Percentiles rank a stretch among this genome's conserved stretches.
Evolutionary conservation across 768 basidiomycete genomes (phyloP).

Genomic region (Favolaschia claudopus): DNA sequence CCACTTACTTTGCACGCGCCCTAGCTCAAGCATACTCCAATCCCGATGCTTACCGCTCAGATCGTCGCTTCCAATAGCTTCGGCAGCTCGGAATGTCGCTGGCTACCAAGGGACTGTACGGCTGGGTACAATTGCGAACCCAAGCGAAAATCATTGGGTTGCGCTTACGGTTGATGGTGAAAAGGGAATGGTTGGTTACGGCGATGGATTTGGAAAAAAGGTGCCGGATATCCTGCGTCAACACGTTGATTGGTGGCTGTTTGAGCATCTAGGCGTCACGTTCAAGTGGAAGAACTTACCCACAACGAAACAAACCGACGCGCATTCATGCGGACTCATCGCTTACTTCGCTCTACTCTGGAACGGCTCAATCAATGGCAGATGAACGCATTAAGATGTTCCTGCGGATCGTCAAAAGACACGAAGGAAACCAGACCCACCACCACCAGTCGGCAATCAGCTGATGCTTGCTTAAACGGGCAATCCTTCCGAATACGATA

Average conservation of each 20-base stretch:
- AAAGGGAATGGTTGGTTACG: background rate
- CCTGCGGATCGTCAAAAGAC: too few relatives aligned
- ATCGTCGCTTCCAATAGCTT: background rate
- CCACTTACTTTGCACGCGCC: background rate
- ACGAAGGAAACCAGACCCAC: too few relatives aligned
- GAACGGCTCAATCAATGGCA: background rate
- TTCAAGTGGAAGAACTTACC: conserved; percentile 13
- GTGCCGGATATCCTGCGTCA: background rate
- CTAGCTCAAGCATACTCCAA: background rate
- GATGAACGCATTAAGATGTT: too few relatives aligned
- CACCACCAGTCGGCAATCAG: too few relatives aligned
- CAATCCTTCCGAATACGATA: too few relatives aligned
- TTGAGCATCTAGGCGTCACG: conserved; percentile 5
- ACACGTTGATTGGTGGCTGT: conserved; percentile 14
- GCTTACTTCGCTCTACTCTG: background rate
- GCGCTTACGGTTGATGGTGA: background rate
- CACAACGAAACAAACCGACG: conserved; percentile 1
- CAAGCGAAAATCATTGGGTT: background rate
- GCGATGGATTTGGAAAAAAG: background rate
- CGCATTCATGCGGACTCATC: conserved; percentile 9
- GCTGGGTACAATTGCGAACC: background rate
- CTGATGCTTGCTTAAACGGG: too few relatives aligned
- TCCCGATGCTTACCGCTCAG: background rate
- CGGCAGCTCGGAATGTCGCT: background rate
- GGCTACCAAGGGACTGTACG: background rate